phyloP scores from a whole-genome alignment of 805 yeast genomes.

The Pichia rugopelliculosa region DNA sequence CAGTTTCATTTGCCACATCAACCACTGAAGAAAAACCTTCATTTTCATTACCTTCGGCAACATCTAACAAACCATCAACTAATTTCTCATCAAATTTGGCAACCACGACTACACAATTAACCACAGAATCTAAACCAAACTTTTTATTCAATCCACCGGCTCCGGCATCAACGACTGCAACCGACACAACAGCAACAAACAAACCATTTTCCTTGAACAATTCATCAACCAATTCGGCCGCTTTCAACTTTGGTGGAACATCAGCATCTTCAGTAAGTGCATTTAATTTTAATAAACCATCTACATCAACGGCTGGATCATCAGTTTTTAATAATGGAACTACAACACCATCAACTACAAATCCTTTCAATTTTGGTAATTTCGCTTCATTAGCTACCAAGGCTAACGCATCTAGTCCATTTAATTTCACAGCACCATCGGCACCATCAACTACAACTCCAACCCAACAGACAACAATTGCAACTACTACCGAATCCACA shows the following conservation, averaged over 20 bases:
- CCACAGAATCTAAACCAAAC: conserved; percentile 5
- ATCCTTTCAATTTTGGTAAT: neutral
- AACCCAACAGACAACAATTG: conserved; percentile 1
- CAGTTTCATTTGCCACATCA: neutral
- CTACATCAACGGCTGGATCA: neutral
- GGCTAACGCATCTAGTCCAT: neutral
- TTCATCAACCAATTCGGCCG: no score
- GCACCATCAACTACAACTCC: conserved; percentile 11
- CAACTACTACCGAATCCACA: conserved; percentile 6
- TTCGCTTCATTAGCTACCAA: neutral
- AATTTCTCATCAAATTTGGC: neutral
- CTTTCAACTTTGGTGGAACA: conserved; percentile 1
- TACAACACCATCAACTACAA: neutral
- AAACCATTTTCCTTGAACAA: no score
- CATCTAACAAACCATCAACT: conserved; percentile 1
- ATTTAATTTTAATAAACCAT: conserved; percentile 2
- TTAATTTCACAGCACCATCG: neutral
- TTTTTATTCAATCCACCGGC: neutral
- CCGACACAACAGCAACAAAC: no score
- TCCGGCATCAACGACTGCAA: neutral
- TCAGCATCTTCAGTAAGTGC: neutral
- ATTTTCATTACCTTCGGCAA: no score
- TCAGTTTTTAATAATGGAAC: neutral
- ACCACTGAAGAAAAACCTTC: no score
- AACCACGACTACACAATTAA: neutral